These are phyloP conservation scores for Aspergillus olivimuriae DNA, from an alignment of 495 filamentous ascomycete genomes.

Conservation along the genomic window DNA sequence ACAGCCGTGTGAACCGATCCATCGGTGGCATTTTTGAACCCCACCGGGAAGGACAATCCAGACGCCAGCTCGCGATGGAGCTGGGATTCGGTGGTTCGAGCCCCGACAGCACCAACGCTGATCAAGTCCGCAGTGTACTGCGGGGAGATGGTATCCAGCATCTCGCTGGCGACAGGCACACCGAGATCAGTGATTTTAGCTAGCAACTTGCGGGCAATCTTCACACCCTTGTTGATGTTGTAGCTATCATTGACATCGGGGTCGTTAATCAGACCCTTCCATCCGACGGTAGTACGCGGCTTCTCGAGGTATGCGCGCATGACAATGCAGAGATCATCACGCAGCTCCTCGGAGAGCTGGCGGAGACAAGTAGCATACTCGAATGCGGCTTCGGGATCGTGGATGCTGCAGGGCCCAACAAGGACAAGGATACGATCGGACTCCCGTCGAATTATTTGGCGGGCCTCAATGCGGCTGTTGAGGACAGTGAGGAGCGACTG, in stretches of 20 bases:
- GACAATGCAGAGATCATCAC: slow-evolving; percentile 70
- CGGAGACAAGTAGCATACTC: slow-evolving; percentile 71
- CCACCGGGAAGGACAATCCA: slow-evolving; percentile 87
- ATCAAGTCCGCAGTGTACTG: slow-evolving; percentile 84
- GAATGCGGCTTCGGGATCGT: slow-evolving; percentile 72
- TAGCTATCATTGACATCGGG: slow-evolving; percentile 87
- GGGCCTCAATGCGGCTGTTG: slow-evolving; percentile 65
- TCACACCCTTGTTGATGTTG: slow-evolving; percentile 91
- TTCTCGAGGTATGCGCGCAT: slow-evolving; percentile 96
- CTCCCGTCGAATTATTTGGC: slow-evolving; percentile 59
- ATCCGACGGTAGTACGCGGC: slow-evolving; percentile 85
- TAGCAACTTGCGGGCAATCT: slow-evolving; percentile 72
- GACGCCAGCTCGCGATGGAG: slow-evolving; percentile 82
- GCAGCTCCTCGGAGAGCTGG: slow-evolving; percentile 59
- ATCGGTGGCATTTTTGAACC: slow-evolving; percentile 94
- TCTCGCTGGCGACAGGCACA: slow-evolving; percentile 84
- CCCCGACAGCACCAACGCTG: slow-evolving; percentile 82
- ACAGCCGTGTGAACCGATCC: slow-evolving; percentile 75
- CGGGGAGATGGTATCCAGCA: slow-evolving; percentile 88
- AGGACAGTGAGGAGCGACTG: slow-evolving; percentile 49
- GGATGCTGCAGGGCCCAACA: slow-evolving; percentile 84
- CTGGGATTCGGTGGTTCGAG: slow-evolving; percentile 84
- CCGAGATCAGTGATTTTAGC: slow-evolving; percentile 67
- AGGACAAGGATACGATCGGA: slow-evolving; percentile 76
- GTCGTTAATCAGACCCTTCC: slow-evolving; percentile 94